A percentile compares a stretch with the other conserved stretches of the same genome.
Conservation (phyloP, 1,284 basidiomycete species). For the Leccinum griseonigrum region DNA sequence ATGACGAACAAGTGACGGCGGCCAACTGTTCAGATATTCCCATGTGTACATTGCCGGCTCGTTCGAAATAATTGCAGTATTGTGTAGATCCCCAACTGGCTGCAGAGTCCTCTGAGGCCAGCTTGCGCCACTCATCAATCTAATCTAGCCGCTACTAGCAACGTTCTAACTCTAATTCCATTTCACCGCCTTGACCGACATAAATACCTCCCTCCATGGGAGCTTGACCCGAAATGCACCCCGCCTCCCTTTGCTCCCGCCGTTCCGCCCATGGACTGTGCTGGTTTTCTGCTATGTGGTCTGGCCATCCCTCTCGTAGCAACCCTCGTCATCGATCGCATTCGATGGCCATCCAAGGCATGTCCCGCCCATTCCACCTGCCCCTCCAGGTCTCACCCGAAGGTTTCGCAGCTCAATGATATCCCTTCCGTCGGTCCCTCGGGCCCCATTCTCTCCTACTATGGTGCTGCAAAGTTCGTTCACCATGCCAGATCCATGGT, state of each 20-base stretch:
- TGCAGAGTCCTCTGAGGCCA: too few relatives aligned
- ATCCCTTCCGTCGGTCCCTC: conserved; percentile 41
- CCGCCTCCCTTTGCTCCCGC: conserved; percentile 20
- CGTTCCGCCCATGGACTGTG: conserved; percentile 27
- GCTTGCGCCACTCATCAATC: conserved; percentile 24
- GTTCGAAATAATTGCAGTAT: neutral
- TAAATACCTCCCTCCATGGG: conserved; percentile 30
- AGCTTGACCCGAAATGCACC: conserved; percentile 28
- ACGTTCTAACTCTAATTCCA: conserved; percentile 33
- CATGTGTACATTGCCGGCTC: neutral
- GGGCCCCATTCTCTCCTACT: conserved; percentile 36
- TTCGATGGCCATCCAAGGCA: conserved; percentile 28
- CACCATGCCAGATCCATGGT: conserved; percentile 33
- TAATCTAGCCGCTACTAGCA: conserved; percentile 27
- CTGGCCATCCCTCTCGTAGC: conserved; percentile 17
- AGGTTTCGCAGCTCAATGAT: conserved; percentile 20
- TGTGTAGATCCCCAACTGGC: neutral
- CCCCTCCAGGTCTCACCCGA: neutral
- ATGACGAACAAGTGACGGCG: conserved; percentile 14
- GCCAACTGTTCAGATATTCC: neutral
- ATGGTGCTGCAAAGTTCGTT: conserved; percentile 30
- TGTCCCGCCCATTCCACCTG: conserved; percentile 2
- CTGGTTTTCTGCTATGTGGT: conserved; percentile 22
- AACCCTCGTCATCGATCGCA: conserved; percentile 16
- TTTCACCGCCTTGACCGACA: conserved; percentile 25